Evolutionary conservation across 2,329 filamentous ascomycete species (phyloP).

Genomic region (Macrophomina phaseolina): DNA sequence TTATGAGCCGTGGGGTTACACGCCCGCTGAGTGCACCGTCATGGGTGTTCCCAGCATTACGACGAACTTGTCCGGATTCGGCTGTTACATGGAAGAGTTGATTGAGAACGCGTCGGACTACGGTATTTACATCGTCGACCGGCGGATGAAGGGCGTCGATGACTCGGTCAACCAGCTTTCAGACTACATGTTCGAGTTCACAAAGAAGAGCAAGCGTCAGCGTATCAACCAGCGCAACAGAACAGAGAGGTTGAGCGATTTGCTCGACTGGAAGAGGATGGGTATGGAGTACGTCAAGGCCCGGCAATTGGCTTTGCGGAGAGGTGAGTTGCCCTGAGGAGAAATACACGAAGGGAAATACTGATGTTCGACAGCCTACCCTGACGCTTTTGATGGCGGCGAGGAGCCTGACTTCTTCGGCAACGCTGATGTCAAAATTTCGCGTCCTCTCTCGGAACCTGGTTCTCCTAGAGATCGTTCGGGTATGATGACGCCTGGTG

Average conservation of each 20-base stretch:
- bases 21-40: slow-evolving; percentile 95
- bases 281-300: slow-evolving; percentile 99
- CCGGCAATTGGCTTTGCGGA: slow-evolving; percentile 84
- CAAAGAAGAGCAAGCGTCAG: slow-evolving; percentile 89
- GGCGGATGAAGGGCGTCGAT: slow-evolving; percentile 92
- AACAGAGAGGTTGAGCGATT: slow-evolving; percentile 90
- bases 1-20: slow-evolving; percentile 99
- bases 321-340: slow-evolving; percentile 50
- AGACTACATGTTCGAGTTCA: slow-evolving; percentile 92
- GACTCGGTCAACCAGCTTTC: slow-evolving; percentile 96
- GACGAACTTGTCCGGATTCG: slow-evolving; percentile 95
- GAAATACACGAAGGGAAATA: background rate
- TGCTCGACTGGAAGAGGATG: slow-evolving; percentile 99
- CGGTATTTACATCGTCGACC: slow-evolving; percentile 98
- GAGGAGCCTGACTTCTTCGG: slow-evolving; percentile 91
- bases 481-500: slow-evolving; percentile 98
- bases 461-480: slow-evolving; percentile 88
- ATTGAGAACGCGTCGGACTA: slow-evolving; percentile 98
- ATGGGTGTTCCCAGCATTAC: slow-evolving; percentile 99
- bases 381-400: slow-evolving; percentile 75
- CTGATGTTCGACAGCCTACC: slow-evolving; percentile 68
- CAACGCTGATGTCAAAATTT: slow-evolving; percentile 92
- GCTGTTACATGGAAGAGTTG: slow-evolving; percentile 99
- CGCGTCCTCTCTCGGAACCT: slow-evolving; percentile 89
- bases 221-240: slow-evolving; percentile 98